Base-by-base conservation (phyloP, 2,329 filamentous ascomycete species). In the Xylaria arbuscula region DNA sequence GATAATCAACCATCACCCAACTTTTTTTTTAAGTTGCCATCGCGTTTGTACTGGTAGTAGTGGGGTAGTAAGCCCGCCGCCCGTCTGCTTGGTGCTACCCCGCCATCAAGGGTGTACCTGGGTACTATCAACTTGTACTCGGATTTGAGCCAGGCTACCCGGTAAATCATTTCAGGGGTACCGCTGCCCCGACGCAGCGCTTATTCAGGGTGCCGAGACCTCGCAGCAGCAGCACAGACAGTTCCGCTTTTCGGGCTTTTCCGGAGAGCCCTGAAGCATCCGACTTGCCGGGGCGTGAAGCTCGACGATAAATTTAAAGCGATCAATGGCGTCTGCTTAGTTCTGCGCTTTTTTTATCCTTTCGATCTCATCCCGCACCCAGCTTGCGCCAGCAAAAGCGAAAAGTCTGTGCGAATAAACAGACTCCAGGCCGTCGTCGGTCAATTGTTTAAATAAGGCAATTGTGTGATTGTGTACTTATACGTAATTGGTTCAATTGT, bases 1-100 rank as follows among this genome's bases (percentile, higher is more conserved):
- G 70, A 70, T 72, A 72, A 72, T 72, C 69, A 66, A 51, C 54
- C 32, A 59, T 72, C 69, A 66, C 56, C 54, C 32, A 59, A 53
- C 59, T 54, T 68, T 68, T 69, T 70, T 68, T 70, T 58, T 38
- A 55, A 55, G 58, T 55, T 62, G 67, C 64, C 69, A 66, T 71
- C 62, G 48, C 45, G 62, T 28, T 56, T 38, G 66, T 45, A 45
- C 3, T 28, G n/a, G 40, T n/a, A 7, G 40, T 70, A 54, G 70
- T 70, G 70, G 70, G 70, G 70, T 62, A 62, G 47, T 24, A 62
- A 67, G 10, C 50, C 50, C 17, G 54, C 28, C 45, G 42, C 11
- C 15, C 51, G 15, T 54, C 10, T 40, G 22, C 24, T 47, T 48
- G n/a, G 17, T 48, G 32, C 48, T 56, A 70, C 69, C 69, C 69